Conservation (phyloP, 768 basidiomycete species). For the Daedaleopsis sinensis region DNA sequence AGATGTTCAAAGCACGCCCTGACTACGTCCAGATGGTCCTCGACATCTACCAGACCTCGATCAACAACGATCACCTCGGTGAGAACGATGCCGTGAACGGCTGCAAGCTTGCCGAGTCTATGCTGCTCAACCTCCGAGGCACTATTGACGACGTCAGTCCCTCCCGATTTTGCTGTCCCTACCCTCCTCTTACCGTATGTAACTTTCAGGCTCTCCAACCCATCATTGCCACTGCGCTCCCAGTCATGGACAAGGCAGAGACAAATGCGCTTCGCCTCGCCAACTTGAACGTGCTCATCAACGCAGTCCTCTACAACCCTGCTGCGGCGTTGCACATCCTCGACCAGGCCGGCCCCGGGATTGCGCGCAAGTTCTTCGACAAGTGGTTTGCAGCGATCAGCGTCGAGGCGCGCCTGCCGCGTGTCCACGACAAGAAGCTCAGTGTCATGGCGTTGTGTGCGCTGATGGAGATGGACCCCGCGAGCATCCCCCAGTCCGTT, state of each 20-base stretch:
- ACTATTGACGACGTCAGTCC: constrained; percentile 72
- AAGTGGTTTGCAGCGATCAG: constrained; percentile 82
- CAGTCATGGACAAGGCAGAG: constrained; percentile 59
- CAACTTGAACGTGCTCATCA: constrained; percentile 83
- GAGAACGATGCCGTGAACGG: constrained; percentile 85
- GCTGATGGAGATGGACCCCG: constrained; percentile 70
- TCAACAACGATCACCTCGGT: constrained; percentile 71
- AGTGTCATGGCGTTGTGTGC: constrained; percentile 76
- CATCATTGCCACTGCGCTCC: constrained; percentile 65
- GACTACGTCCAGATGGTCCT: constrained; percentile 82
- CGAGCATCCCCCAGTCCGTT: constrained; percentile 57
- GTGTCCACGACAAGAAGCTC: constrained; percentile 91
- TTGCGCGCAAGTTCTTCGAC: constrained; percentile 78
- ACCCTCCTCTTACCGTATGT: constrained; percentile 5
- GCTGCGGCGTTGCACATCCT: constrained; percentile 75
- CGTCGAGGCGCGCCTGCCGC: constrained; percentile 58
- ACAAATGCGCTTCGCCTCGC: constrained; percentile 71
- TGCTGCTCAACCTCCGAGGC: constrained; percentile 79
- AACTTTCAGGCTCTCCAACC: constrained; percentile 56
- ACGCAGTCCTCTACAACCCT: constrained; percentile 83
- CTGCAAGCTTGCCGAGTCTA: constrained; percentile 81
- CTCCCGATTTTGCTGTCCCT: not conserved
- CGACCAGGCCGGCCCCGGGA: constrained; percentile 59
- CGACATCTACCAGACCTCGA: constrained; percentile 80
- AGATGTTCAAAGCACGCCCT: constrained; percentile 67